Evolutionary conservation across 495 filamentous ascomycete genomes (phyloP).

Genomic region (Talaromyces liani): DNA sequence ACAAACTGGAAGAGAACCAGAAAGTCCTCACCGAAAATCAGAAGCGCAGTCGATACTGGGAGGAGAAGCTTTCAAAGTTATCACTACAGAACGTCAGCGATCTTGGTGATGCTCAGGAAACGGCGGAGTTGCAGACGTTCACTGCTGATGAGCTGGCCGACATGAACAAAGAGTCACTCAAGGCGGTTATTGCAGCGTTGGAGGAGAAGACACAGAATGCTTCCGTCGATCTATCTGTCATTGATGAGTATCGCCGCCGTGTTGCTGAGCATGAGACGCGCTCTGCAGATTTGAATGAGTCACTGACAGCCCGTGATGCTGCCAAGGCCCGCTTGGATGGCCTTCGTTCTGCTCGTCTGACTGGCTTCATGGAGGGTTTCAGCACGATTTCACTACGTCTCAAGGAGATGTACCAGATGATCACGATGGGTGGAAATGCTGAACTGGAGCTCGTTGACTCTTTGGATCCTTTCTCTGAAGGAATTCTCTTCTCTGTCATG

Average conservation of each 20-base stretch:
- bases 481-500: conserved; percentile 96
- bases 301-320: conserved; percentile 68
- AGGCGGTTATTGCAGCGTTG: conserved; percentile 78
- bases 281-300: conserved; percentile 67
- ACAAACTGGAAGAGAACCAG: conserved; percentile 92
- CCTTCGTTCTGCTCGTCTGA: conserved; percentile 76
- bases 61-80: conserved; percentile 76
- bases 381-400: conserved; percentile 86
- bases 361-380: conserved; percentile 99
- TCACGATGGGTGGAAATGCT: conserved; percentile 98
- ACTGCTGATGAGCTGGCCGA: conserved; percentile 88
- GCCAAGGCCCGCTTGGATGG: conserved; percentile 89
- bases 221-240: conserved; percentile 82
- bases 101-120: conserved; percentile 46
- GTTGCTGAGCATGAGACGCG: conserved; percentile 80
- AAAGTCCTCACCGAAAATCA: conserved; percentile 83
- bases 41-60: conserved; percentile 75
- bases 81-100: conserved; percentile 71
- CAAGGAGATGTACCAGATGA: conserved; percentile 99
- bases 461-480: conserved; percentile 92
- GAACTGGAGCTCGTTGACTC: conserved; percentile 95
- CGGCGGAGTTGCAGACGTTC: conserved; percentile 64
- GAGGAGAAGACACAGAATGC: conserved; percentile 91
- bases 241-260: conserved; percentile 87
- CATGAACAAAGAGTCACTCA: conserved; percentile 81